phyloP scores from a whole-genome alignment of 1,139 yeast species.

The Candida freyschussii region DNA sequence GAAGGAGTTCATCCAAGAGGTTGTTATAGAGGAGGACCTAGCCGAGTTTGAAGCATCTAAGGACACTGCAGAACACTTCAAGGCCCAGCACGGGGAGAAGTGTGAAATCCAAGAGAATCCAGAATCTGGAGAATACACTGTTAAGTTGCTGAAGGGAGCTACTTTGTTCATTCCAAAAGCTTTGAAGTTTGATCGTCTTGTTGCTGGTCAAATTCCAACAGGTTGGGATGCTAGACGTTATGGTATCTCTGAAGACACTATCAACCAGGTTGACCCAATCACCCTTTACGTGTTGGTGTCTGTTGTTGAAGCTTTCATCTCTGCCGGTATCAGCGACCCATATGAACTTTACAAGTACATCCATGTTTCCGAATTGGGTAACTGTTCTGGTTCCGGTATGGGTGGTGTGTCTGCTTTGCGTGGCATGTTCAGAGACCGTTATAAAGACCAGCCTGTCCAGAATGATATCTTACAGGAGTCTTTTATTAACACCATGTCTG shows the following conservation, averaged over 20 bases:
- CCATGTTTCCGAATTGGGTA: conserved; percentile 97
- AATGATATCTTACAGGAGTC: conserved; percentile 97
- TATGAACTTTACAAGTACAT: conserved; percentile 97
- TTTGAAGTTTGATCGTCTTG: conserved; percentile 87
- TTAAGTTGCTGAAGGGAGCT: conserved; percentile 88
- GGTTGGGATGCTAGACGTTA: conserved; percentile 97
- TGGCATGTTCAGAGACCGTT: conserved; percentile 97
- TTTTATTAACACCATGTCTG: conserved; percentile 97
- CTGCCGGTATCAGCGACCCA: conserved; percentile 96
- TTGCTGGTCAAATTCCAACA: conserved; percentile 98
- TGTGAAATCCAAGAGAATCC: conserved; percentile 89
- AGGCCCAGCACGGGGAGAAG: conserved; percentile 88
- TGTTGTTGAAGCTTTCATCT: conserved; percentile 88
- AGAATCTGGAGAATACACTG: conserved; percentile 89
- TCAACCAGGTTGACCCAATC: conserved; percentile 92
- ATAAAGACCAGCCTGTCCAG: conserved; percentile 87
- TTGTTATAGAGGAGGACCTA: conserved; percentile 91
- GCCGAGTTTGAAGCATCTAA: conserved; percentile 94
- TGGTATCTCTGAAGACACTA: conserved; percentile 92
- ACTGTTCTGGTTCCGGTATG: conserved; percentile 99
- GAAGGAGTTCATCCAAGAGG: conserved; percentile 91
- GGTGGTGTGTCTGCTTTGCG: conserved; percentile 97
- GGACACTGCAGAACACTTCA: conserved; percentile 93
- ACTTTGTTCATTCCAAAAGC: conserved; percentile 92
- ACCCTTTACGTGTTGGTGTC: conserved; percentile 90